Evolutionary conservation across 768 basidiomycete species (phyloP).

Genomic region (Suillus subaureus): DNA sequence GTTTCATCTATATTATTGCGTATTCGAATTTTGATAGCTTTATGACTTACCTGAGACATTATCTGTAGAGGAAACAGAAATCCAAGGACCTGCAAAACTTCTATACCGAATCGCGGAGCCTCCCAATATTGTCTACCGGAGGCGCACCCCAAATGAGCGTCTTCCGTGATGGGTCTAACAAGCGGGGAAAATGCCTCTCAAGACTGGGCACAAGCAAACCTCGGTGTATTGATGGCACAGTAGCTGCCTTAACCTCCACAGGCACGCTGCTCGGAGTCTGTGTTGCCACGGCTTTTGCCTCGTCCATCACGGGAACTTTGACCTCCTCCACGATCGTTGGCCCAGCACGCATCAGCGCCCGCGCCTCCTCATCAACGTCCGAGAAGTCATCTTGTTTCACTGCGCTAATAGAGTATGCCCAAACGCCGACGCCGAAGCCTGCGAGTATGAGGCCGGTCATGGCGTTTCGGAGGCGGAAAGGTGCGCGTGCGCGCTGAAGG

Average conservation of each 20-base stretch:
- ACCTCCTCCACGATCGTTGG: conserved; percentile 29
- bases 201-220: conserved; percentile 50
- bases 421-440: conserved; percentile 79
- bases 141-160: conserved; percentile 78
- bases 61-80: neutral
- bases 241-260: neutral
- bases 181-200: conserved; percentile 46
- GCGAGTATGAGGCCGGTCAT: conserved; percentile 73
- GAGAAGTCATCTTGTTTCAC: conserved; percentile 94
- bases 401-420: conserved; percentile 91
- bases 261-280: conserved; percentile 2
- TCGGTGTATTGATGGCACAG: conserved; percentile 22
- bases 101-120: conserved; percentile 34
- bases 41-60: neutral
- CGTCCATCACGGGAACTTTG: conserved; percentile 28
- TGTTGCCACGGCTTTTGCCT: conserved; percentile 21
- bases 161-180: conserved; percentile 63
- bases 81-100: neutral
- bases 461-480: conserved; percentile 78
- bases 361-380: conserved; percentile 80
- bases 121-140: conserved; percentile 62
- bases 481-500: conserved; percentile 83
- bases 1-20: conserved; percentile 2
- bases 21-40: neutral
- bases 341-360: conserved; percentile 46